A percentile compares a stretch with the other conserved stretches of the same genome.
Evolutionary conservation across 352 stramenopile genomes (phyloP).

Genomic region (Phytophthora ohioensis): DNA sequence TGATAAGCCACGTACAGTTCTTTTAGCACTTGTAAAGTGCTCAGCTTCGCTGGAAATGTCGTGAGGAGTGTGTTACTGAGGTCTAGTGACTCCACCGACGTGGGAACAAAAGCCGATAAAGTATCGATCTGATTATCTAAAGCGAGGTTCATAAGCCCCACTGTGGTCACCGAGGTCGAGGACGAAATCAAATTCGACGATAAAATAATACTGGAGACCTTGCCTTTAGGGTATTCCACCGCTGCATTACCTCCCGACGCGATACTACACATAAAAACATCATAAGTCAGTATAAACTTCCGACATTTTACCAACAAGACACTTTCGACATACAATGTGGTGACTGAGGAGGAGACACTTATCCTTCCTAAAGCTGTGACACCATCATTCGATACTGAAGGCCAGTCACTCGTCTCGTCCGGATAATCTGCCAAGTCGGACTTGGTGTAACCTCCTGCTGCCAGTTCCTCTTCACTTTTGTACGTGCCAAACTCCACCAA

Average conservation of each 20-base stretch:
- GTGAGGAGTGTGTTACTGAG: conserved; percentile 11
- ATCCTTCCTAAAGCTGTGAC: conserved; percentile 14
- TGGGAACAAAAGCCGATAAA: conserved; percentile 8
- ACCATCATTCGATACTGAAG: conserved; percentile 10
- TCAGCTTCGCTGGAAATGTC: conserved; percentile 12
- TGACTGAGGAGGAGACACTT: conserved; percentile 3
- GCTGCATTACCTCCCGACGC: conserved; percentile 6
- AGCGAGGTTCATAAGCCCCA: conserved; percentile 10
- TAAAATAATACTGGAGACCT: conserved; percentile 16
- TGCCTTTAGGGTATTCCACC: conserved; percentile 12
- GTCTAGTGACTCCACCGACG: conserved; percentile 9
- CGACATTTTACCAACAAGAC: neutral
- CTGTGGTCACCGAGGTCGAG: conserved; percentile 4
- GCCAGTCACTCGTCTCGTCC: conserved; percentile 9
- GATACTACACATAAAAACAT: neutral
- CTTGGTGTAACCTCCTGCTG: conserved; percentile 3
- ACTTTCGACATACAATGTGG: conserved; percentile 10
- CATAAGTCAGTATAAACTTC: neutral
- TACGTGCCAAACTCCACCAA: conserved; percentile 33
- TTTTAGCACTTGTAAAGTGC: conserved; percentile 19
- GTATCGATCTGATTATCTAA: conserved; percentile 2
- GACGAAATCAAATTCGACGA: conserved; percentile 8
- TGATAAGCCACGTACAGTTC: conserved; percentile 28
- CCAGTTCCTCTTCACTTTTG: conserved; percentile 3
- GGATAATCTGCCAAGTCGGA: conserved; percentile 5